These are phyloP conservation scores for Cymbopogon citratus DNA, from an alignment of 176 grass and related monocot genomes.

Conservation along the genomic window DNA sequence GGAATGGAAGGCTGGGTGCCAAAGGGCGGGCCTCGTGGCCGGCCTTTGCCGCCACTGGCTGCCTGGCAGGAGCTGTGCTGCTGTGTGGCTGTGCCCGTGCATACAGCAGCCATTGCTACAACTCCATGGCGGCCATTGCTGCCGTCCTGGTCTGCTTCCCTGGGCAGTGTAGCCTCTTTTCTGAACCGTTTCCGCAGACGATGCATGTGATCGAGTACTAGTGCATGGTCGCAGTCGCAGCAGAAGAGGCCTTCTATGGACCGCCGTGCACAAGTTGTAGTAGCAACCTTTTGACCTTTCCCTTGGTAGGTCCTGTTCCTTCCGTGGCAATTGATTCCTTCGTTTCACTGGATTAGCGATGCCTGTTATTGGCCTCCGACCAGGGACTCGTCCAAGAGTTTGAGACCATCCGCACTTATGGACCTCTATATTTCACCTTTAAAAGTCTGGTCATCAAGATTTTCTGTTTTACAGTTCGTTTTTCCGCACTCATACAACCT, in stretches of 20 bases:
- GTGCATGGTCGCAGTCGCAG: constrained; percentile 15
- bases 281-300: too few species aligned
- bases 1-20: constrained; percentile 21
- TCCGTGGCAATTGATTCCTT: too few species aligned
- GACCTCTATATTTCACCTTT: too few species aligned
- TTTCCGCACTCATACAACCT: too few species aligned
- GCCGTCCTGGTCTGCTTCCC: constrained; percentile 24
- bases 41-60: not conserved
- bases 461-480: too few species aligned
- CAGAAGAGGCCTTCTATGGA: constrained; percentile 10
- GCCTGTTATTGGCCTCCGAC: too few species aligned
- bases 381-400: too few species aligned
- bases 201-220: not conserved
- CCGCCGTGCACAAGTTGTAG: not conserved
- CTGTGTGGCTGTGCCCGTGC: not conserved
- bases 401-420: too few species aligned
- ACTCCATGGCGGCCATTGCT: not conserved
- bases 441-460: too few species aligned
- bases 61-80: constrained; percentile 19
- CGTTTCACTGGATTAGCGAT: too few species aligned
- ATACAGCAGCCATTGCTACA: not conserved
- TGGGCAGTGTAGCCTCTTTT: constrained; percentile 11
- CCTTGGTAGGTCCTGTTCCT: too few species aligned
- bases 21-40: not conserved
- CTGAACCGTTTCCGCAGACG: constrained; percentile 26